Conservation (phyloP, 2,329 filamentous ascomycete genomes). For the Fusarium graminum region DNA sequence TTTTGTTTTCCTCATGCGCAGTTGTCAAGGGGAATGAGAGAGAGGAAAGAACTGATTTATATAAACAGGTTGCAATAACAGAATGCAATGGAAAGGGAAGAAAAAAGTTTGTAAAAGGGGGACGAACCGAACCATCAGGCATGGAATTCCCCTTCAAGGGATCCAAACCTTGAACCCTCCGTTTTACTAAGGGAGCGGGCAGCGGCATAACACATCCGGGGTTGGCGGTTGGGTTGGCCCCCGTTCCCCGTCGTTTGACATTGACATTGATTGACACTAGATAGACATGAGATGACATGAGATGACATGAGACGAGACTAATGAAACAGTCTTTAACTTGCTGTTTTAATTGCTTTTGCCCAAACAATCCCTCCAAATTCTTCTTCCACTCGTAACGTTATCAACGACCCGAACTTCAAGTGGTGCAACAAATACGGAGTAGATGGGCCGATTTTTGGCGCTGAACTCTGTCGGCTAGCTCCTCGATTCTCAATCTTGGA, state of each 20-base stretch:
- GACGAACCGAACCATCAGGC: constrained; percentile 16
- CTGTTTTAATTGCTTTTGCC: constrained; percentile 1
- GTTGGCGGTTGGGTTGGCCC: constrained; percentile 6
- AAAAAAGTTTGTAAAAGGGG: constrained; percentile 30
- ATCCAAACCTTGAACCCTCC: constrained; percentile 30
- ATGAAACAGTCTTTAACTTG: constrained; percentile 23
- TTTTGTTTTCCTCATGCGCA: constrained; percentile 21
- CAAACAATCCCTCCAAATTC: constrained; percentile 7
- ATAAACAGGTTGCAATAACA: constrained; percentile 18
- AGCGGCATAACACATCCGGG: constrained; percentile 43
- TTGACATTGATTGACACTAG: constrained; percentile 1
- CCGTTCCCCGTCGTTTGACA: constrained; percentile 25
- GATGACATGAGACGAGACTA: constrained; percentile 27
- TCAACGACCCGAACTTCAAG: neutral
- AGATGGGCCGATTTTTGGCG: constrained; percentile 31
- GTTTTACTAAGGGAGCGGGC: constrained; percentile 6
- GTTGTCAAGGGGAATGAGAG: constrained; percentile 12
- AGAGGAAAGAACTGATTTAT: constrained; percentile 35
- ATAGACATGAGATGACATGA: constrained; percentile 3
- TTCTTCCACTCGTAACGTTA: neutral
- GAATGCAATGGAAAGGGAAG: constrained; percentile 6
- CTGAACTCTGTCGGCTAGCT: constrained; percentile 45
- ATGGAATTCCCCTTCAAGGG: constrained; percentile 23
- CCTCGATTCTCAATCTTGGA: constrained; percentile 29
- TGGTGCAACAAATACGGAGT: too few species aligned